Evolutionary conservation across 306 rosid genomes (phyloP), one percentile per base, ranked within the genome.

Genomic region (Amphicarpaea edgeworthii): DNA sequence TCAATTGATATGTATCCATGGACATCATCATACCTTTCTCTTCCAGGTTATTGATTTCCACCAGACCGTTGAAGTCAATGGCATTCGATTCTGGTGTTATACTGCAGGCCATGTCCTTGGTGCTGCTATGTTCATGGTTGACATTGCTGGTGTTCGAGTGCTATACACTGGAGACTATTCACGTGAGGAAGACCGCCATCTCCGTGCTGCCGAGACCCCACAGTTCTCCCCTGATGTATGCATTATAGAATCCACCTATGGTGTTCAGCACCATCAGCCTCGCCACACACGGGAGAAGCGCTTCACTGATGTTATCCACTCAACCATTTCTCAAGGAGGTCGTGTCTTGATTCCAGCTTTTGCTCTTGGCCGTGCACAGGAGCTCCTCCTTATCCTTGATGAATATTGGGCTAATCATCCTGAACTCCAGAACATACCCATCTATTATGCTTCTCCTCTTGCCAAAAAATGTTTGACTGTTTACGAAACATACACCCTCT

Each of bases 91-190:
- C 87, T 92, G 98, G 98, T 94, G 98, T 80, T 94, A 94, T 82
- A 85, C 96, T 76, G 98, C 98, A 3, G 98, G 98, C 65, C 97
- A 94, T 73, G 97, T 94, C 68, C 96, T 94, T 76, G 98, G 98
- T 81, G 98, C 98, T 86, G 98, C 98, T 68, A 94, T 94, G 98
- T 94, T 94, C 76, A 94, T 94, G 98, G 98, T 94, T 79, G 98
- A 94, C 80, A 90, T 94, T 19, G 98, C 96, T 3, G 95, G 98
- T 59, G 96, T 94, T 68, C 84, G 98, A 65, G 92, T 94, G 51
- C 87, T 94, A 24, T 94, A 94, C 82, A 94, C 97, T n/a, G 98
- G 98, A 75, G 98, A 94, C 57, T 94, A 91, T 83, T 94, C 98
- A 2, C 98, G 97, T 24, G 98, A 92, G 82, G 98, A 94, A 81